Percentiles rank a stretch among this genome's conserved stretches.
Conservation (phyloP, 192 early-diverging fungal genomes). For the Podila horticola region DNA sequence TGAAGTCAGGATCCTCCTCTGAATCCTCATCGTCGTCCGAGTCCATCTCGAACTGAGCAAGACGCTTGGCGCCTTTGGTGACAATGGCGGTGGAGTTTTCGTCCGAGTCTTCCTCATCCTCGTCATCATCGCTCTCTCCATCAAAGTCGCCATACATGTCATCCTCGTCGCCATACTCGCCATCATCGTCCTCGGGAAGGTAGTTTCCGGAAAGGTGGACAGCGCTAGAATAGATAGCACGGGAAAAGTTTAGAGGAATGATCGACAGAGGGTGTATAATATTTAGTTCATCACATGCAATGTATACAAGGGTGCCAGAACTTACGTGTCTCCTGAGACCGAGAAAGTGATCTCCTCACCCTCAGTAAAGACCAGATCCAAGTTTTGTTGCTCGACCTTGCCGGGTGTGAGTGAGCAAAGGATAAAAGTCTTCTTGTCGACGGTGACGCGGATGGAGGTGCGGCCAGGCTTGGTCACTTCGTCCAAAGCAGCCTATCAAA, state of each 20-base stretch:
- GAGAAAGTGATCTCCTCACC: constrained; percentile 89
- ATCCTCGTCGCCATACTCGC: constrained; percentile 20
- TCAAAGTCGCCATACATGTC: constrained; percentile 32
- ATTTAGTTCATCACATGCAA: neutral
- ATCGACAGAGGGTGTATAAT: neutral
- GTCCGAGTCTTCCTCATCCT: constrained; percentile 8
- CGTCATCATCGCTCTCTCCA: constrained; percentile 32
- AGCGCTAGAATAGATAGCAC: constrained; percentile 20
- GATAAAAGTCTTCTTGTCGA: constrained; percentile 77
- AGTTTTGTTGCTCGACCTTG: constrained; percentile 74
- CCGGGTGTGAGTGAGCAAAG: constrained; percentile 86
- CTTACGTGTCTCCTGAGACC: constrained; percentile 69
- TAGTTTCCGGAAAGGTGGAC: constrained; percentile 78
- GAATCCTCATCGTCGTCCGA: constrained; percentile 41
- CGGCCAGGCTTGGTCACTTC: constrained; percentile 62
- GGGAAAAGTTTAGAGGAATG: neutral
- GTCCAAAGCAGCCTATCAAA: constrained; percentile 75
- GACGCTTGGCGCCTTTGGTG: constrained; percentile 35
- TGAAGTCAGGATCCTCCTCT: constrained; percentile 45
- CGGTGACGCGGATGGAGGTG: constrained; percentile 74
- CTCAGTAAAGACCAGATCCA: constrained; percentile 76
- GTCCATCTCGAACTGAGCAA: constrained; percentile 22
- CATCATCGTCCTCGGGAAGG: constrained; percentile 53
- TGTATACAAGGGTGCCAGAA: neutral
- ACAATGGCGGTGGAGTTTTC: constrained; percentile 10